Conservation (phyloP, 1,139 yeast species). For the Debaryomyces fabryi region DNA sequence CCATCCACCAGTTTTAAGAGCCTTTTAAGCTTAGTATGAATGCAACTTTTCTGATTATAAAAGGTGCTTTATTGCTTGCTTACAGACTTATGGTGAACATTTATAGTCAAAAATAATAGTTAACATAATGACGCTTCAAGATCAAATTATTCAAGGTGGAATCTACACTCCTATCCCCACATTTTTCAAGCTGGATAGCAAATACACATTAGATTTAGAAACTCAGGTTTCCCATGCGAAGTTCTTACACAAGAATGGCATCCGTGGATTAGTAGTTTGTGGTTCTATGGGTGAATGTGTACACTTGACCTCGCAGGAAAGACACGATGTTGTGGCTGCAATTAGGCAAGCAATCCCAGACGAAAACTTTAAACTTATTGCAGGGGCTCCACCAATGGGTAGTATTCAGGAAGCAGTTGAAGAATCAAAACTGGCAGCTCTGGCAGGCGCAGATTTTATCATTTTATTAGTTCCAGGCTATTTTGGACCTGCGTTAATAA, state of each 20-base stretch:
- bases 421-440: conserved; percentile 29
- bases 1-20: background rate
- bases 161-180: conserved; percentile 54
- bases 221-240: conserved; percentile 48
- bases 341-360: conserved; percentile 31
- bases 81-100: background rate
- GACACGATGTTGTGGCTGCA: conserved; percentile 27
- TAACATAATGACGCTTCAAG: conserved; percentile 2
- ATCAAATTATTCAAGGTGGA: conserved; percentile 22
- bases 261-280: conserved; percentile 48
- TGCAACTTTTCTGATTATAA: background rate
- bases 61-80: background rate
- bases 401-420: conserved; percentile 31
- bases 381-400: conserved; percentile 38
- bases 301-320: conserved; percentile 37
- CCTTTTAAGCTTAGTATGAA: background rate
- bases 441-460: conserved; percentile 38
- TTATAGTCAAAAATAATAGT: background rate
- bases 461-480: conserved; percentile 35
- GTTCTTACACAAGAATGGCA: conserved; percentile 42
- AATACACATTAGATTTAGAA: conserved; percentile 41
- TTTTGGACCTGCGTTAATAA: conserved; percentile 34
- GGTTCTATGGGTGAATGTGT: conserved; percentile 52
- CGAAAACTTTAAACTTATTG: conserved; percentile 29
- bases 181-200: conserved; percentile 42